Evolutionary conservation across 495 filamentous ascomycete genomes (phyloP).

Genomic region (Physcia stellaris): DNA sequence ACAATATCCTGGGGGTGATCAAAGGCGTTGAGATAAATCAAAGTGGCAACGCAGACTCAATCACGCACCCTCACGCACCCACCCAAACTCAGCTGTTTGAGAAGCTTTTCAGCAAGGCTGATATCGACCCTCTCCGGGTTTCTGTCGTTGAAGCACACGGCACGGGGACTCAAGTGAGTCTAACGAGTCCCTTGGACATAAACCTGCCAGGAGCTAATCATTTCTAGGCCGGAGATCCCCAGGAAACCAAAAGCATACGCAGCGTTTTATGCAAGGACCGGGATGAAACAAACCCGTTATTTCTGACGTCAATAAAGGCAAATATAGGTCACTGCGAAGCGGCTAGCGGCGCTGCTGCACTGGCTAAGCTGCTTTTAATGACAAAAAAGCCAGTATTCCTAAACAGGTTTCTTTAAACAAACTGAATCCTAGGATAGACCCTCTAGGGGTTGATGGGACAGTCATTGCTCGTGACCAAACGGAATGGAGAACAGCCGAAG

Average conservation of each 20-base stretch:
- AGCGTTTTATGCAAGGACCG: constrained; percentile 41
- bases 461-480: constrained; percentile 20
- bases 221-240: constrained; percentile 30
- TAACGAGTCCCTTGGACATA: constrained; percentile 30
- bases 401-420: constrained; percentile 26
- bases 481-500: constrained; percentile 11
- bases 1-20: constrained; percentile 33
- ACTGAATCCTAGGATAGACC: constrained; percentile 21
- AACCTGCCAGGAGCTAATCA: constrained; percentile 27
- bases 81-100: constrained; percentile 21
- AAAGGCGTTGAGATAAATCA: constrained; percentile 17
- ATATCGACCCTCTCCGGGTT: constrained; percentile 11
- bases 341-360: constrained; percentile 16
- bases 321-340: constrained; percentile 30
- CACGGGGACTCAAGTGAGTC: constrained; percentile 23
- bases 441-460: constrained; percentile 16
- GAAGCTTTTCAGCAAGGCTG: constrained; percentile 4
- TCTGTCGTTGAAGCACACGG: constrained; percentile 17
- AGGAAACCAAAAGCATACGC: constrained; percentile 32
- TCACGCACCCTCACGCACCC: constrained; percentile 22
- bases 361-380: constrained; percentile 26
- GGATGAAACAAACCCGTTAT: constrained; percentile 26
- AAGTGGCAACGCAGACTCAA: constrained; percentile 15
- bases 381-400: constrained; percentile 19
- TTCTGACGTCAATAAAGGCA: constrained; percentile 23